A percentile compares a stretch with the other conserved stretches of the same genome.
Evolutionary conservation across 768 basidiomycete genomes (phyloP).

Genomic region (Mrakia frigida): DNA sequence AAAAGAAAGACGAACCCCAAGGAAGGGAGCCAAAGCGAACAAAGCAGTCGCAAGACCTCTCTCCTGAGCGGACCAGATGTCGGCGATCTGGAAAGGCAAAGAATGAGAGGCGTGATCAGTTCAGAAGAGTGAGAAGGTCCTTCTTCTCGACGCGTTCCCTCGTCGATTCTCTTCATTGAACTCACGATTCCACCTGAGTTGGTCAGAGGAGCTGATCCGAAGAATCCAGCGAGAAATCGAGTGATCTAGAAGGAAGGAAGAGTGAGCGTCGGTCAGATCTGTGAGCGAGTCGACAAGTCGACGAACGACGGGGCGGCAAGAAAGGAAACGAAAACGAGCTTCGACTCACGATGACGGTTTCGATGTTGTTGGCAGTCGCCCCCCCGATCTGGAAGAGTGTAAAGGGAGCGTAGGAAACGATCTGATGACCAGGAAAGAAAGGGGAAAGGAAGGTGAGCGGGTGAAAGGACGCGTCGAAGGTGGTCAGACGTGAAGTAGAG

Average conservation of each 20-base stretch:
- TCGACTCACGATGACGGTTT: constrained; percentile 17
- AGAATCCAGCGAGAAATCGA: constrained; percentile 25
- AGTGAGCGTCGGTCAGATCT: too few relatives aligned
- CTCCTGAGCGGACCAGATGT: constrained; percentile 6
- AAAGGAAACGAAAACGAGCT: too few relatives aligned
- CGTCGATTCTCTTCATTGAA: too few relatives aligned
- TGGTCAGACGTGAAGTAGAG: not conserved
- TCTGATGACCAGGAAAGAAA: constrained; percentile 16
- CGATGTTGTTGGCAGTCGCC: constrained; percentile 31
- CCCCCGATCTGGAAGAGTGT: constrained; percentile 31
- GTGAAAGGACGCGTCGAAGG: not conserved
- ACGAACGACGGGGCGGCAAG: too few relatives aligned
- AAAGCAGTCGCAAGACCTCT: not conserved
- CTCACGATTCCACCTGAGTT: constrained; percentile 15
- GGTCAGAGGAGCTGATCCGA: constrained; percentile 22
- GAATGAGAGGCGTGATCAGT: too few relatives aligned
- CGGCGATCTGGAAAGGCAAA: not conserved
- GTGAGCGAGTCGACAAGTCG: too few relatives aligned
- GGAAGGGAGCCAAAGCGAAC: constrained; percentile 26
- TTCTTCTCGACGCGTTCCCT: too few relatives aligned
- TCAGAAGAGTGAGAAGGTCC: too few relatives aligned
- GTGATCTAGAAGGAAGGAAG: not conserved
- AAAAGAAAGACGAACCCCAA: constrained; percentile 4
- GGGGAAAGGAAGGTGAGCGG: constrained; percentile 22
- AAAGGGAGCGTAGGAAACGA: constrained; percentile 29